Base-by-base conservation (phyloP, 352 stramenopile genomes). In the Globisporangium camurandrum region DNA sequence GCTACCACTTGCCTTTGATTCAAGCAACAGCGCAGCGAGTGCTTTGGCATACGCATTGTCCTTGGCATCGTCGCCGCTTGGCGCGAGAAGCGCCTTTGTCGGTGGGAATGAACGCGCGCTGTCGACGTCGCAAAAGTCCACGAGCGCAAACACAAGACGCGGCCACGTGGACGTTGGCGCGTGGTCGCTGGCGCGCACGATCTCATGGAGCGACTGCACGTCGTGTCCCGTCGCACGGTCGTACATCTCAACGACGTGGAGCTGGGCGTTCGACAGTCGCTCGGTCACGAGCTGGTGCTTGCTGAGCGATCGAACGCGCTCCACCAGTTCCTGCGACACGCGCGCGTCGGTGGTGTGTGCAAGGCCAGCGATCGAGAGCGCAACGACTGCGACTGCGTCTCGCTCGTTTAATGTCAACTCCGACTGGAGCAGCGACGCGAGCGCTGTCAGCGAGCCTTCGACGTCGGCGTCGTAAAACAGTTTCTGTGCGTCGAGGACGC, bases 181-280 rank as follows among this genome's bases (percentile, higher is more conserved):
- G 22, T 41, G 38, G 12, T 66, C 56, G 43, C 53, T 53, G n/a
- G 61, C 44, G 51, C 63, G 51, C 20, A 67, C 42, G 23, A 46
- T 55, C 34, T 64, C 66, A 9, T 76, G 38, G 17, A 66, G 42
- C 4, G 54, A 61, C 22, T 69, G 45, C 37, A 54, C 64, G 12
- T 51, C 52, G 22, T 55, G 44, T 17, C 63, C 61, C 1, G 56
- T 22, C 12, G 49, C 57, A 4, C 71, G 68, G 36, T 77, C 68
- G 45, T 75, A 52, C 47, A 75, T 55, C 46, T 79, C 71, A 23
- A 77, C 48, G 19, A 77, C 51, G 17, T 44, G 66, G 8, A 68
- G 39, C 36, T 67, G 66, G 2, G 26, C 37, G 16, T 16, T 24
- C 14, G 53, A 22, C 38, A 59, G 22, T 1, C 33, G 30, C 17